Percentiles rank a stretch among this genome's conserved stretches.
phyloP scores from a whole-genome alignment of 2,329 filamentous ascomycete species.

The Botryotinia calthae region DNA sequence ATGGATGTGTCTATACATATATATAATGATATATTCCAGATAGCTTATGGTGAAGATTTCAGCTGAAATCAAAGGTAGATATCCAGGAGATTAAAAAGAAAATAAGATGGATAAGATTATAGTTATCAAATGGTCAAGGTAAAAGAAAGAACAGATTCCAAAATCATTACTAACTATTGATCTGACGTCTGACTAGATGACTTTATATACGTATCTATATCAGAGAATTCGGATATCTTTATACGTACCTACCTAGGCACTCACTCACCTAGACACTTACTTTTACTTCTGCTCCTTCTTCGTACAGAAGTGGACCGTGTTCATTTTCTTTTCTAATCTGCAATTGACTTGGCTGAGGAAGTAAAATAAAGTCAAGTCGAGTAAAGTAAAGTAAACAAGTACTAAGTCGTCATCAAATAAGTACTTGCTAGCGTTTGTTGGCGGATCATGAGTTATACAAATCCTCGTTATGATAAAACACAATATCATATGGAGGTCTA shows the following conservation, averaged over 20 bases:
- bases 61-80: not conserved
- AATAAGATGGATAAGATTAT: no score
- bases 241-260: not conserved
- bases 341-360: not conserved
- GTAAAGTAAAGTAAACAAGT: not conserved
- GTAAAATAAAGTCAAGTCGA: not conserved
- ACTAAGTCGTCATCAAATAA: not conserved
- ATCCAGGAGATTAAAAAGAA: not conserved
- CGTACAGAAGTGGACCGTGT: slow-evolving; percentile 2
- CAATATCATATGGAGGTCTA: not conserved
- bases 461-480: not conserved
- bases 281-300: not conserved
- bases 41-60: not conserved
- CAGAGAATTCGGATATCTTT: not conserved
- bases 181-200: not conserved
- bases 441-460: not conserved
- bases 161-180: not conserved
- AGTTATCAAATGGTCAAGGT: not conserved
- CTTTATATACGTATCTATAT: not conserved
- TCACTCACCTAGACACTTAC: not conserved
- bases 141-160: not conserved
- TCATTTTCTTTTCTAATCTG: not conserved
- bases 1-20: not conserved
- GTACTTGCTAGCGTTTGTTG: not conserved
- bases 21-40: not conserved